Percentiles rank a stretch among this genome's conserved stretches.
Conservation (phyloP, 2,329 filamentous ascomycete species). For the Colletotrichum incanum region DNA sequence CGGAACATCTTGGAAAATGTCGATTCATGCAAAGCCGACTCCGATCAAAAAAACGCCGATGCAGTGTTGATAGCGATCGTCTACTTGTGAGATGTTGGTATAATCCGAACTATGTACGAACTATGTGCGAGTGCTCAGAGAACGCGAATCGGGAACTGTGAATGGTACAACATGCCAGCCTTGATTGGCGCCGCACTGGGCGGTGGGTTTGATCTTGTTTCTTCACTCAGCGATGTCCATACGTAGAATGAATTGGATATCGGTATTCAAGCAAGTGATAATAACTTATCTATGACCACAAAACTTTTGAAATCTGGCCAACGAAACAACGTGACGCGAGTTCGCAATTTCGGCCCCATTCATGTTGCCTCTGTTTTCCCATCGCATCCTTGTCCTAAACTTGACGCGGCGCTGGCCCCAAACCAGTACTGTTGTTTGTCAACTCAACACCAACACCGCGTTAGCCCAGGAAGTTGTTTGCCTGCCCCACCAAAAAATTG, state of each 20-base stretch:
- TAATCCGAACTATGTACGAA: too few relatives aligned
- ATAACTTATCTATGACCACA: neutral
- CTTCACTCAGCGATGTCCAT: neutral
- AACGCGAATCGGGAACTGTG: neutral
- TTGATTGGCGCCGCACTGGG: neutral
- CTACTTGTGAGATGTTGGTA: neutral
- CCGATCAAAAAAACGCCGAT: neutral
- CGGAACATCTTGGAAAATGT: neutral
- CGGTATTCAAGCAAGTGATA: neutral
- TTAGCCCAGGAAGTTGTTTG: neutral
- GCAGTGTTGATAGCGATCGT: neutral
- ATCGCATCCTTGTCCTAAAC: too few relatives aligned
- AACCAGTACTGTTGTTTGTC: neutral
- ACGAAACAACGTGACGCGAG: neutral
- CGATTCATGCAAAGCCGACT: too few relatives aligned
- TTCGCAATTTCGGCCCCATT: neutral
- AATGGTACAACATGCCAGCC: neutral
- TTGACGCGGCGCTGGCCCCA: neutral
- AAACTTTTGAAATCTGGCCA: neutral
- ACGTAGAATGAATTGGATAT: too few relatives aligned
- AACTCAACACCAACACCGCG: neutral
- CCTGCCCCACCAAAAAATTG: neutral
- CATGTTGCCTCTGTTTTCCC: neutral
- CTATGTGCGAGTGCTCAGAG: too few relatives aligned
- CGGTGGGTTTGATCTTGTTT: neutral